Conservation (phyloP, 2,329 filamentous ascomycete genomes). For the Epichloe coenophiala region DNA sequence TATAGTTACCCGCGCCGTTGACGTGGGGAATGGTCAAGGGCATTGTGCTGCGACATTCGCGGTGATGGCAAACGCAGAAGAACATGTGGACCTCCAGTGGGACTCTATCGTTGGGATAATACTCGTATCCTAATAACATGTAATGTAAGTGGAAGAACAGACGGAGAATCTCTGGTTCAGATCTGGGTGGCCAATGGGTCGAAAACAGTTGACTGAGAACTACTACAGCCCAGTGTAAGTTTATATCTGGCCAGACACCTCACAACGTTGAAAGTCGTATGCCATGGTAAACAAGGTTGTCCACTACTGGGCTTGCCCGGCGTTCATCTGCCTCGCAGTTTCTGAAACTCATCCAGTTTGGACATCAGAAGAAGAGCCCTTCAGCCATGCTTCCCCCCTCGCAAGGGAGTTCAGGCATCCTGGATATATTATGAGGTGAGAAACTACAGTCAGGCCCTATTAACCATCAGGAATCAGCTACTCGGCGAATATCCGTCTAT, state of each 20-base stretch:
- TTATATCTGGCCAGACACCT: background rate
- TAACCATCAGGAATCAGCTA: background rate
- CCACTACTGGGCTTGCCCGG: conserved; percentile 67
- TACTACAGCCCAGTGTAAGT: conserved; percentile 61
- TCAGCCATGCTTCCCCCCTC: conserved; percentile 37
- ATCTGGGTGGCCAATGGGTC: background rate
- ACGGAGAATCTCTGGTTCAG: no score
- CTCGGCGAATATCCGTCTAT: background rate
- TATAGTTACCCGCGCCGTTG: no score
- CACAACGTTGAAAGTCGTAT: no score
- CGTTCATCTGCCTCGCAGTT: conserved; percentile 59
- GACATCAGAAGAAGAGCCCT: conserved; percentile 17
- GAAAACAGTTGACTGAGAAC: conserved; percentile 55
- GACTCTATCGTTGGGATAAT: conserved; percentile 63
- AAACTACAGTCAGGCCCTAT: background rate
- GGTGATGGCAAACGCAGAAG: no score
- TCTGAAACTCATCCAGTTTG: no score
- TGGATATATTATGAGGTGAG: conserved; percentile 48
- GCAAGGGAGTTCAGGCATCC: conserved; percentile 52
- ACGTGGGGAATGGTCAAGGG: no score
- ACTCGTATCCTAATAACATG: conserved; percentile 69
- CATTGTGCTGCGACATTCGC: no score
- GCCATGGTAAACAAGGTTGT: background rate
- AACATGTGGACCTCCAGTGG: conserved; percentile 65
- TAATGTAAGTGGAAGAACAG: conserved; percentile 32